Base-by-base conservation (phyloP, 129 eudicot species). In the Artemisia argyi region DNA sequence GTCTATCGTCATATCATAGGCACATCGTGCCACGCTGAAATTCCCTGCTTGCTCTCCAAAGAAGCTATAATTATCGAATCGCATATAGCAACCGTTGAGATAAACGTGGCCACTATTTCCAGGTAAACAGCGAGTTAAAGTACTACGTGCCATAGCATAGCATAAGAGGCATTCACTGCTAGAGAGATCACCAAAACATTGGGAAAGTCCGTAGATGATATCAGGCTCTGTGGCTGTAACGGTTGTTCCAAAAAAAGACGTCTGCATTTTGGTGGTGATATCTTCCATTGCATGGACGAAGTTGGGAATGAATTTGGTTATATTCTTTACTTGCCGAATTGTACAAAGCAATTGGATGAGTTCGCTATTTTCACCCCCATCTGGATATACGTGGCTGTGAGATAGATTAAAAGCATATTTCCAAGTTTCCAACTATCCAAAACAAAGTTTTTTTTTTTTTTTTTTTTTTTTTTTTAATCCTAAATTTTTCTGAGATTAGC, bases 1-100 rank as follows among this genome's bases (percentile, higher is more conserved):
- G 77, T 76, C 57, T 55, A 66, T 84, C 26, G 46, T 47, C 46
- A 76, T 74, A 13, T 4, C 48, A 56, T 77, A 71, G 1, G 66
- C 28, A 61, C 89, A 84, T 5, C 71, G 39, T 10, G 16, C 14
- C 22, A 30, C 44, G 70, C 78, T 79, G 8, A 53, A 18, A 59
- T 32, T 30, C 3, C 80, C 74, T 17, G 2, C 5, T 67, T 47
- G 19, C 68, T 7, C 7, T 32, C 5, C 61, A 17, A 17, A 17
- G 13, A 17, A 55, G 61, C 4, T 17, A 55, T 55, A 55, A 1
- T 0, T 55, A 5, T 55, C 61, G 16, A 55, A 55, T 8, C 26
- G 61, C 26, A 55, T 17, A 55, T n/a, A 17, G 61, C 5, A 55
- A 17, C 26, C 61, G 20, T 11, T 17, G 9, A 55, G 26, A 55